Evolutionary conservation across 2,329 filamentous ascomycete species (phyloP).

Genomic region (Neofusicoccum kwambonambiense): DNA sequence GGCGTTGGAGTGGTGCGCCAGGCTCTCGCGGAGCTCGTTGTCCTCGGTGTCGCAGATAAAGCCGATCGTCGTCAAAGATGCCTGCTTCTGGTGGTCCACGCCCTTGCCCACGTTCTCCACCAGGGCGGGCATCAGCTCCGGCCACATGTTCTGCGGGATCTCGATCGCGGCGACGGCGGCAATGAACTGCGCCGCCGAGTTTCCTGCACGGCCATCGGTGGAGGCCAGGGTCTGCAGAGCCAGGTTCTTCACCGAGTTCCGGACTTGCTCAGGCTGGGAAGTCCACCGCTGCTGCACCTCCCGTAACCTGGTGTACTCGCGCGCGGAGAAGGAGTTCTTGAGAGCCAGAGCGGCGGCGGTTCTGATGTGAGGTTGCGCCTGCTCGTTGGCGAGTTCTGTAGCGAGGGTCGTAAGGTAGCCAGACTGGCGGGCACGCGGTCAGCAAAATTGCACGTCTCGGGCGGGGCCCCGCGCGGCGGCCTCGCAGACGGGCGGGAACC

Average conservation of each 20-base stretch:
- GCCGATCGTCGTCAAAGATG: conserved; percentile 92
- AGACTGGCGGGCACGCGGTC: conserved; percentile 57
- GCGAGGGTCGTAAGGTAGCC: conserved; percentile 91
- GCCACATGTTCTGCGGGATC: conserved; percentile 89
- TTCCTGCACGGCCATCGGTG: conserved; percentile 76
- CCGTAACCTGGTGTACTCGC: conserved; percentile 82
- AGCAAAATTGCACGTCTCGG: conserved; percentile 11
- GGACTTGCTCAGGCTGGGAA: conserved; percentile 77
- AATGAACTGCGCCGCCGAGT: conserved; percentile 90
- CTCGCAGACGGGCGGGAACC: conserved; percentile 39
- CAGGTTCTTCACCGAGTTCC: conserved; percentile 82
- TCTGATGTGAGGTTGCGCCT: conserved; percentile 78
- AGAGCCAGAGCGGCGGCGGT: conserved; percentile 92
- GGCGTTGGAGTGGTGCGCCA: conserved; percentile 88
- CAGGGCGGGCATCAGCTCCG: conserved; percentile 81
- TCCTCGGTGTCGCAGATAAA: conserved; percentile 98
- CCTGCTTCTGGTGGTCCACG: conserved; percentile 84
- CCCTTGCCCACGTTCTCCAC: conserved; percentile 92
- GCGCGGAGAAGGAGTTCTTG: conserved; percentile 96
- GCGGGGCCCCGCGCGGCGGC: conserved; percentile 27
- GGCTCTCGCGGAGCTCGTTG: conserved; percentile 73
- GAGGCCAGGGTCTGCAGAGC: conserved; percentile 86
- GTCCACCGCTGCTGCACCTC: conserved; percentile 95
- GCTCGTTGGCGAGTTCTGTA: conserved; percentile 90
- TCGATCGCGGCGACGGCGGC: conserved; percentile 94